Conservation (phyloP, 2,329 filamentous ascomycete species). For the Raffaelea ambrosiae region DNA sequence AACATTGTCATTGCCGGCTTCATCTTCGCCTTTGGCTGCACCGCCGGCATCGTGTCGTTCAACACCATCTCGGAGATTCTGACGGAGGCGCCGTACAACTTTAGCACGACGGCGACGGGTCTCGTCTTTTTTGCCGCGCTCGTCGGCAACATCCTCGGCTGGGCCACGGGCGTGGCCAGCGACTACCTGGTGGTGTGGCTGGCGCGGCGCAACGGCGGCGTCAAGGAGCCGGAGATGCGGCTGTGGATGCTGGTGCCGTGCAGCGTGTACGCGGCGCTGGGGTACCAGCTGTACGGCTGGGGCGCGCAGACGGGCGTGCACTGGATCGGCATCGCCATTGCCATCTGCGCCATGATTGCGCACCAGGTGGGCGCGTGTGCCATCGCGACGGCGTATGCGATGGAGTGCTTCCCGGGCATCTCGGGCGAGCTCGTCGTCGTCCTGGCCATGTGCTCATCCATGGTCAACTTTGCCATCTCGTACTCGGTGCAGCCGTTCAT, state of each 20-base stretch:
- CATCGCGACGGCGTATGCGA: background rate
- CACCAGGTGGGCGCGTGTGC: background rate
- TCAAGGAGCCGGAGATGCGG: conserved; percentile 3
- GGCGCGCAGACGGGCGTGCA: background rate
- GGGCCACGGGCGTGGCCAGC: background rate
- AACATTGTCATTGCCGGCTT: conserved; percentile 1
- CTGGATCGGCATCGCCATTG: conserved; percentile 1
- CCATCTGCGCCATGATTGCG: background rate
- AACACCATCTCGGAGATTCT: conserved; percentile 1
- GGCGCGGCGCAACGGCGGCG: background rate
- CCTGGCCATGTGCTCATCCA: background rate
- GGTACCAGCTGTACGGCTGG: background rate
- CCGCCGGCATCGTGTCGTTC: background rate
- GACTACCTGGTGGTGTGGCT: background rate
- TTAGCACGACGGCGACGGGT: background rate
- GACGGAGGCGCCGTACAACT: background rate
- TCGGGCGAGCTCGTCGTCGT: background rate
- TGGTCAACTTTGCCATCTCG: conserved; percentile 1
- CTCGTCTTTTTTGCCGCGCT: background rate
- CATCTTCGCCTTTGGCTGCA: background rate
- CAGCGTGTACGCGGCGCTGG: background rate
- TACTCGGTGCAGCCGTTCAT: background rate
- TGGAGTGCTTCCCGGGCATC: background rate
- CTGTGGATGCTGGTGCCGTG: background rate
- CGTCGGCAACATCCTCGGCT: background rate